Conservation (phyloP, 2,329 filamentous ascomycete genomes). For the Xylaria digitata region DNA sequence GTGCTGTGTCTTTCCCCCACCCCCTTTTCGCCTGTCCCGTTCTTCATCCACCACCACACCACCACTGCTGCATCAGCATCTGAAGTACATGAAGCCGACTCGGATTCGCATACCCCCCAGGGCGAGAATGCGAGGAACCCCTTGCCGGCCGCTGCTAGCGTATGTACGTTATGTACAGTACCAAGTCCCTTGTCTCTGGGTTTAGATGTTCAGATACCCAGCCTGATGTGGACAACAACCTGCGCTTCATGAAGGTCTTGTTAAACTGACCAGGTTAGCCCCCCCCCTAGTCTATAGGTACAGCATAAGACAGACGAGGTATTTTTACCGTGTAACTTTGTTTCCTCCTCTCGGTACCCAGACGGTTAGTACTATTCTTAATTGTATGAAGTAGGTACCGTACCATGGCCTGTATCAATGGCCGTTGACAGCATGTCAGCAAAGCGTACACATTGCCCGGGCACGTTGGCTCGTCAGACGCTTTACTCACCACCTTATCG, state of each 20-base stretch:
- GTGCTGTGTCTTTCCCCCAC: not conserved
- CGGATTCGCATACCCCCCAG: conserved; percentile 16
- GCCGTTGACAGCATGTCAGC: not conserved
- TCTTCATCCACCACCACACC: conserved; percentile 20
- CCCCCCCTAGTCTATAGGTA: conserved; percentile 11
- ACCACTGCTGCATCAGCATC: not conserved
- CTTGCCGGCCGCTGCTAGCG: conserved; percentile 31
- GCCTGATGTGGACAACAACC: conserved; percentile 30
- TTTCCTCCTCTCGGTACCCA: conserved; percentile 7
- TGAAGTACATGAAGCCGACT: conserved; percentile 1
- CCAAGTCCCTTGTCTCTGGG: conserved; percentile 23
- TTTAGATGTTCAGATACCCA: conserved; percentile 13
- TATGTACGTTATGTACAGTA: not conserved
- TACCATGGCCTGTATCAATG: not conserved
- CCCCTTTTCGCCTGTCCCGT: conserved; percentile 14
- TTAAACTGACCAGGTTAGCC: conserved; percentile 18
- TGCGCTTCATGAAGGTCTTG: conserved; percentile 18
- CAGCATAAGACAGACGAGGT: conserved; percentile 7
- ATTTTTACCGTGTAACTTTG: conserved; percentile 28
- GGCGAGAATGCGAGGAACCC: conserved; percentile 16
- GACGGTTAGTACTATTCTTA: conserved; percentile 15
- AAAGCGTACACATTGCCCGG: conserved; percentile 5
- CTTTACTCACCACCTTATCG: not conserved
- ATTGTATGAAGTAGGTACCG: conserved; percentile 6
- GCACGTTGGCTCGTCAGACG: conserved; percentile 2